These are phyloP conservation scores for Strobilomyces confusus DNA, from an alignment of 768 basidiomycete species.

Conservation along the genomic window DNA sequence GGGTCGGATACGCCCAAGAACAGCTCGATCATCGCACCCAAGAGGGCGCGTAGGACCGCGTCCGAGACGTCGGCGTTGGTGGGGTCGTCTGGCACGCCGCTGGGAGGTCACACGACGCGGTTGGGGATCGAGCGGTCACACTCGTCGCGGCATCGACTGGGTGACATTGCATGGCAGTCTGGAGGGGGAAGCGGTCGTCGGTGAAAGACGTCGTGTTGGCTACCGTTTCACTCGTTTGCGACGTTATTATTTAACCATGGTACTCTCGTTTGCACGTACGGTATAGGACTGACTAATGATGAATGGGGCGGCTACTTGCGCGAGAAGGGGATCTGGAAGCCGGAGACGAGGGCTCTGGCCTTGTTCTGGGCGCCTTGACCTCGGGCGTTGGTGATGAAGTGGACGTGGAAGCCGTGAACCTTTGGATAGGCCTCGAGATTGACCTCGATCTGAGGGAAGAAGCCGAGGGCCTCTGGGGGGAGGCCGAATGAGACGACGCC, in stretches of 20 bases:
- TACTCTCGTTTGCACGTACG: slow-evolving; percentile 32
- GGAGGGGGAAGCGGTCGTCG: slow-evolving; percentile 17
- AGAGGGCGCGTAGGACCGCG: slow-evolving; percentile 61
- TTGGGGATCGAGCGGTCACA: slow-evolving; percentile 34
- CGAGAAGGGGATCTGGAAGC: slow-evolving; percentile 87
- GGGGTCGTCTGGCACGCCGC: slow-evolving; percentile 17
- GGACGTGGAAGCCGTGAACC: slow-evolving; percentile 87
- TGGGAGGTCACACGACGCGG: slow-evolving; percentile 24
- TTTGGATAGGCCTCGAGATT: slow-evolving; percentile 88
- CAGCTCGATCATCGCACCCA: slow-evolving; percentile 50
- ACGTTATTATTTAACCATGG: slow-evolving; percentile 16
- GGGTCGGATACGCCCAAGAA: slow-evolving; percentile 37
- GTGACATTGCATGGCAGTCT: slow-evolving; percentile 61
- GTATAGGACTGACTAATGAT: slow-evolving; percentile 26
- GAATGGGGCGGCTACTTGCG: slow-evolving; percentile 32
- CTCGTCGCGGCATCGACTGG: slow-evolving; percentile 48
- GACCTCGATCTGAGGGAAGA: slow-evolving; percentile 96
- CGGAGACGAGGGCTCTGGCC: slow-evolving; percentile 83
- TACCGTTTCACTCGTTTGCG: slow-evolving; percentile 18
- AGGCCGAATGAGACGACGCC: slow-evolving; percentile 92
- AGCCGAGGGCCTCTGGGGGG: slow-evolving; percentile 74
- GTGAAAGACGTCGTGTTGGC: slow-evolving; percentile 12
- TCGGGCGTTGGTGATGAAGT: slow-evolving; percentile 84
- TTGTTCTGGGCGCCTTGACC: slow-evolving; percentile 89
- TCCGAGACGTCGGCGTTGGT: slow-evolving; percentile 56